phyloP scores from a whole-genome alignment of 371 early-diverging fungal genomes.

The Mortierella sp. region DNA sequence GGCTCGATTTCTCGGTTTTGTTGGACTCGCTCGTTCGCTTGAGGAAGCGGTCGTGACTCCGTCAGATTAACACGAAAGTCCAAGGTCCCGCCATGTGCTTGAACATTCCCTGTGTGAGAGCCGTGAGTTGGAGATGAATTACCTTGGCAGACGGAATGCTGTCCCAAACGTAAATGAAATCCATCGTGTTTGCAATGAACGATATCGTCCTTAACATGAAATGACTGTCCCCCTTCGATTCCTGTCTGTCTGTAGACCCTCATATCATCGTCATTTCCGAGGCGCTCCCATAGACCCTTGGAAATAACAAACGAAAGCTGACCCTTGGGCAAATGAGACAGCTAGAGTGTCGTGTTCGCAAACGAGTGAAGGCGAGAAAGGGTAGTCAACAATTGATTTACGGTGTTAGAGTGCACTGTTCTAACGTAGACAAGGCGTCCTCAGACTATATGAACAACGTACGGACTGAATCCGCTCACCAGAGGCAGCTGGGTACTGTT shows the following conservation, averaged over 20 bases:
- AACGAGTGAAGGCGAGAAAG: background rate
- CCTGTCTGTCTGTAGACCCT: background rate
- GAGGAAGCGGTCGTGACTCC: background rate
- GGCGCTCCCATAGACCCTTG: conserved; percentile 1
- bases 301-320: conserved; percentile 17
- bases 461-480: conserved; percentile 26
- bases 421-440: background rate
- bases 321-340: conserved; percentile 35
- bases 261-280: background rate
- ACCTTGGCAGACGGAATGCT: too few relatives aligned
- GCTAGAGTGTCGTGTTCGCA: conserved; percentile 1
- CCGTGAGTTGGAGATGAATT: too few relatives aligned
- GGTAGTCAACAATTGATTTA: background rate
- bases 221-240: background rate
- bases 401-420: too few relatives aligned
- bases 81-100: too few relatives aligned
- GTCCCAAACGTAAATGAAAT: too few relatives aligned
- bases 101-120: too few relatives aligned
- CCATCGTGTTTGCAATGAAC: too few relatives aligned
- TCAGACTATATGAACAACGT: background rate
- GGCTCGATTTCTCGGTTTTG: background rate
- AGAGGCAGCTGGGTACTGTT: conserved; percentile 1
- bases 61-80: too few relatives aligned
- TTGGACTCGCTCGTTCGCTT: background rate
- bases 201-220: background rate